phyloP scores from a whole-genome alignment of 441 rosid species.

The Oxalis stricta region DNA sequence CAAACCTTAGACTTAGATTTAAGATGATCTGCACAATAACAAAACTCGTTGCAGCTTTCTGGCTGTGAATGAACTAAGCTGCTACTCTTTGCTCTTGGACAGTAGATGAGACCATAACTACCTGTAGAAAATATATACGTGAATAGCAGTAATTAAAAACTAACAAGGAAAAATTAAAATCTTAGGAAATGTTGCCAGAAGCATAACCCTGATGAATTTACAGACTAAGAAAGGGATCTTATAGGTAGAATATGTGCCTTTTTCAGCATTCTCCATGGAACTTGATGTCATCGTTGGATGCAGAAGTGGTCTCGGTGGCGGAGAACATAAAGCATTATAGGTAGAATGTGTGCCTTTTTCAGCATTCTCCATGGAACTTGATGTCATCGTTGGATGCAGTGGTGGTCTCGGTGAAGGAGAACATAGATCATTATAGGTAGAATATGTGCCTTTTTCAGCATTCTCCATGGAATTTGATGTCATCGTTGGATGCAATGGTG shows the following conservation, averaged over 20 bases:
- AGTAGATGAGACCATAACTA: conserved; percentile 12
- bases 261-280: no score
- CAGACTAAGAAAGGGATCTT: conserved; percentile 7
- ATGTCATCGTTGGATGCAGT: no score
- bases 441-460: no score
- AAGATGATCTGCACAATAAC: conserved; percentile 10
- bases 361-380: no score
- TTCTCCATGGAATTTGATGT: conserved; percentile 14
- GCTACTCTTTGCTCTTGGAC: conserved; percentile 14
- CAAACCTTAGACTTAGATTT: conserved; percentile 33
- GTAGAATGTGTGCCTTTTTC: conserved; percentile 26
- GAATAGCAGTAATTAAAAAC: conserved; percentile 1
- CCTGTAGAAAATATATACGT: conserved; percentile 23
- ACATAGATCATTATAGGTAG: conserved; percentile 14
- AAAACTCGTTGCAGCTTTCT: conserved; percentile 16
- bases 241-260: conserved; percentile 23
- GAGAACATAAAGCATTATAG: no score
- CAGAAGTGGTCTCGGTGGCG: no score
- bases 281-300: no score
- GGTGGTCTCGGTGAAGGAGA: no score
- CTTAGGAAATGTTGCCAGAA: background rate
- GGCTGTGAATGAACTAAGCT: conserved; percentile 18
- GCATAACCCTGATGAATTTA: background rate
- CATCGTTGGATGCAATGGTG: conserved; percentile 10
- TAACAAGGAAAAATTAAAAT: background rate